phyloP scores from a whole-genome alignment of 75 land plant genomes.

The Larix kaempferi region DNA sequence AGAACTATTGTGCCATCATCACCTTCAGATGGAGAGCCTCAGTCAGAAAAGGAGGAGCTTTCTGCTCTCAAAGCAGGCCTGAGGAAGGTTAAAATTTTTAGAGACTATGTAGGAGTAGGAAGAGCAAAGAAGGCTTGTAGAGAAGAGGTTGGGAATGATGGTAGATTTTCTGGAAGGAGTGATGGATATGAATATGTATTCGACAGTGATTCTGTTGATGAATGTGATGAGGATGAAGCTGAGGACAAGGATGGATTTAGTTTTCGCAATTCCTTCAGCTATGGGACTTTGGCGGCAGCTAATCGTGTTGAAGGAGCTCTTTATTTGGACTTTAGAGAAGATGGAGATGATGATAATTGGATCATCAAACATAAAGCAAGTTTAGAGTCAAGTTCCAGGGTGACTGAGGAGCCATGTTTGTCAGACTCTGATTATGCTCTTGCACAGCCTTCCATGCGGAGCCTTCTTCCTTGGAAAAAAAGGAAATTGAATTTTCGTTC shows the following conservation, averaged over 20 bases:
- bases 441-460: slow-evolving; percentile 42
- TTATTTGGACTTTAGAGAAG: slow-evolving; percentile 17
- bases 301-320: slow-evolving; percentile 57
- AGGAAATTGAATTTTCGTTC: slow-evolving; percentile 73
- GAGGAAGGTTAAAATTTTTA: slow-evolving; percentile 47
- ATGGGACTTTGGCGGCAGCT: slow-evolving; percentile 67
- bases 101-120: slow-evolving; percentile 36
- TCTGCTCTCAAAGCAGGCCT: slow-evolving; percentile 54
- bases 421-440: slow-evolving; percentile 31
- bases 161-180: slow-evolving; percentile 43
- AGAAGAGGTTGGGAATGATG: slow-evolving; percentile 51
- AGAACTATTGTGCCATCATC: slow-evolving; percentile 39
- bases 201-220: slow-evolving; percentile 64
- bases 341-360: slow-evolving; percentile 48
- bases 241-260: slow-evolving; percentile 39
- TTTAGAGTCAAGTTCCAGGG: slow-evolving; percentile 34
- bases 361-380: slow-evolving; percentile 45
- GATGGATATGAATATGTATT: slow-evolving; percentile 49
- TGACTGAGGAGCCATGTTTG: slow-evolving; percentile 37
- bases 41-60: slow-evolving; percentile 56
- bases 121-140: slow-evolving; percentile 37
- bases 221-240: slow-evolving; percentile 38
- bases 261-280: slow-evolving; percentile 59
- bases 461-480: slow-evolving; percentile 79
- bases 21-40: slow-evolving; percentile 28